Percentiles rank a stretch among this genome's conserved stretches.
phyloP scores from a whole-genome alignment of 202 grass and related monocot species.

The Schoenoplectus tabernaemontani region DNA sequence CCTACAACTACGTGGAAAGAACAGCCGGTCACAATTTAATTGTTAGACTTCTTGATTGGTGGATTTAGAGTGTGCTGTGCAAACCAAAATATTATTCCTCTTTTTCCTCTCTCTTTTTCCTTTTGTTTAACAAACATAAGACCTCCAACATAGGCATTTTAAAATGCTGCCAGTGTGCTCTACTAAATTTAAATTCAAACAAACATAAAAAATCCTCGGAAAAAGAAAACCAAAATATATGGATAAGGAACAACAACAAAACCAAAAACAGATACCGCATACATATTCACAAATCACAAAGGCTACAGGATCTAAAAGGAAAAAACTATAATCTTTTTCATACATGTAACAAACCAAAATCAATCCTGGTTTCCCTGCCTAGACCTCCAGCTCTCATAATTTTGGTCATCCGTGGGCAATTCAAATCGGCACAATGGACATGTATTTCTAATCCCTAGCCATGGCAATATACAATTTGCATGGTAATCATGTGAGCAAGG shows the following conservation, averaged over 20 bases:
- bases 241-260: background rate
- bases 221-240: background rate
- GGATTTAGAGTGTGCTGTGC: no score
- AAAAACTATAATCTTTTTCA: background rate
- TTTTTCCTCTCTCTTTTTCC: background rate
- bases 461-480: slow-evolving; percentile 67
- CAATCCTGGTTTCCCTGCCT: slow-evolving; percentile 16
- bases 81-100: background rate
- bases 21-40: background rate
- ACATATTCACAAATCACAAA: slow-evolving; percentile 8
- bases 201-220: background rate
- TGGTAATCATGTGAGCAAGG: slow-evolving; percentile 83
- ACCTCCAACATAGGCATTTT: slow-evolving; percentile 2
- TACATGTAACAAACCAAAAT: background rate
- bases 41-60: background rate
- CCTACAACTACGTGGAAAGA: background rate
- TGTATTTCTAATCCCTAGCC: slow-evolving; percentile 74
- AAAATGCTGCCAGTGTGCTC: background rate
- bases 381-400: slow-evolving; percentile 46
- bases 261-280: slow-evolving; percentile 4
- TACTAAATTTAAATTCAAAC: slow-evolving; percentile 13
- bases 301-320: background rate
- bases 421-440: slow-evolving; percentile 84
- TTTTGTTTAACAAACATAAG: slow-evolving; percentile 1
- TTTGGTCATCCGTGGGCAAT: slow-evolving; percentile 65